Percentiles rank a stretch among this genome's conserved stretches.
phyloP scores from a whole-genome alignment of 1,284 basidiomycete genomes.

The Wolfiporia cocos region DNA sequence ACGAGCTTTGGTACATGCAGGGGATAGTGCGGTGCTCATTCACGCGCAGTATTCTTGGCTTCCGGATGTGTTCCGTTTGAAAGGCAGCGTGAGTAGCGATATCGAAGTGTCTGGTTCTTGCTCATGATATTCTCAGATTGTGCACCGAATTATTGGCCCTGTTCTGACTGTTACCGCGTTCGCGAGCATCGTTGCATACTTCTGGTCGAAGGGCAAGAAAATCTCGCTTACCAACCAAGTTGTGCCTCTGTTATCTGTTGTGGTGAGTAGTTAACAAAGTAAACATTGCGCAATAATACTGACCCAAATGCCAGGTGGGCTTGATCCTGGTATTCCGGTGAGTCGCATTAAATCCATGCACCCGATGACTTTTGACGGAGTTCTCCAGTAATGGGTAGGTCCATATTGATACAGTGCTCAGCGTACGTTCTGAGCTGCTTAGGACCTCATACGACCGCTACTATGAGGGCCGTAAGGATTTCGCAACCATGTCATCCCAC shows the following conservation, averaged over 20 bases:
- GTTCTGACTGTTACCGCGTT: conserved; percentile 81
- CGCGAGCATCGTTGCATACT: conserved; percentile 55
- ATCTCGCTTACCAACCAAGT: conserved; percentile 67
- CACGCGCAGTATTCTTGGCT: conserved; percentile 77
- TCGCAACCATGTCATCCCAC: conserved; percentile 57
- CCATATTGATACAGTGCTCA: too few species aligned
- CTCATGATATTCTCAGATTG: conserved; percentile 39
- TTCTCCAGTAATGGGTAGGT: conserved; percentile 27
- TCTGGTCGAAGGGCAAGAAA: conserved; percentile 43
- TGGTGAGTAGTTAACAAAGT: conserved; percentile 54
- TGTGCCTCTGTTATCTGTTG: conserved; percentile 82
- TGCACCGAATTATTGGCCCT: conserved; percentile 65
- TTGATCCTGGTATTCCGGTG: conserved; percentile 76
- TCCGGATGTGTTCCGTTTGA: conserved; percentile 77
- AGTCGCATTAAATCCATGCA: conserved; percentile 12
- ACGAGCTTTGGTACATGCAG: background rate
- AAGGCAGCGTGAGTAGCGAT: conserved; percentile 56
- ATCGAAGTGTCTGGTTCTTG: background rate
- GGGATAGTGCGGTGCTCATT: background rate
- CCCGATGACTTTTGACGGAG: background rate
- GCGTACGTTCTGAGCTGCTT: too few species aligned
- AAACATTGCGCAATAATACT: conserved; percentile 1
- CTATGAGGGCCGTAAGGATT: conserved; percentile 84
- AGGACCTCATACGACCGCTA: conserved; percentile 79
- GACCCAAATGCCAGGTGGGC: conserved; percentile 47